phyloP scores from a whole-genome alignment of 805 yeast genomes.

The Pichia heedii region DNA sequence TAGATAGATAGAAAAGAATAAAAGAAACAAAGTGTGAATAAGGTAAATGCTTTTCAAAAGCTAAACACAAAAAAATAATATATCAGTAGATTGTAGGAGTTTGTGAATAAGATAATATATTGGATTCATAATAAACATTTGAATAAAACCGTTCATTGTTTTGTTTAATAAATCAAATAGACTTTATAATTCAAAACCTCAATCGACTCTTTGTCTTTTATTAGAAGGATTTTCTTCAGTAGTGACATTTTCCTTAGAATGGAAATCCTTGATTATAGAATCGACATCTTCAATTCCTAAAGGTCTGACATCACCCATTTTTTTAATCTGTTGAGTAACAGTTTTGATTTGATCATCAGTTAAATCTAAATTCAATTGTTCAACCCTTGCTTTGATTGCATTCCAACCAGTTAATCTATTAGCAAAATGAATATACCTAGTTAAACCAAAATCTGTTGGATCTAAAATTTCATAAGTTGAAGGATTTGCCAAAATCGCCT shows the following conservation, averaged over 20 bases:
- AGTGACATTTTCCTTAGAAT: constrained; percentile 21
- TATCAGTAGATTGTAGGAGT: too few species aligned
- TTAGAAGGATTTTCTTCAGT: constrained; percentile 3
- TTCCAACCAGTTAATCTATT: constrained; percentile 57
- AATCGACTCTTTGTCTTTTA: constrained; percentile 17
- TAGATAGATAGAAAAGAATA: too few species aligned
- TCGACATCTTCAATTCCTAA: constrained; percentile 54
- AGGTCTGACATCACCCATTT: constrained; percentile 52
- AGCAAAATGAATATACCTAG: constrained; percentile 55
- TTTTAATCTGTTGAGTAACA: constrained; percentile 45
- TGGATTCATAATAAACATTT: too few species aligned
- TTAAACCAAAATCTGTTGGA: constrained; percentile 50
- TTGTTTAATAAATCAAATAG: too few species aligned
- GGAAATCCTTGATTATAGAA: constrained; percentile 48
- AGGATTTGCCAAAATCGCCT: constrained; percentile 54
- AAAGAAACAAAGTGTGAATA: too few species aligned
- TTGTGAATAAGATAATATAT: too few species aligned
- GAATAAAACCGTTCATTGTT: too few species aligned
- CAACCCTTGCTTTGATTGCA: constrained; percentile 53
- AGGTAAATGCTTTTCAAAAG: too few species aligned
- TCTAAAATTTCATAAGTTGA: constrained; percentile 53
- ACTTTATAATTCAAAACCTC: not conserved
- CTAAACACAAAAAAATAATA: too few species aligned
- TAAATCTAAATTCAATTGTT: constrained; percentile 46
- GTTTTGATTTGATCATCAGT: constrained; percentile 50